These are phyloP conservation scores for Schizochytrium sp. DNA, from an alignment of 108 stramenopile genomes.

Conservation along the genomic window DNA sequence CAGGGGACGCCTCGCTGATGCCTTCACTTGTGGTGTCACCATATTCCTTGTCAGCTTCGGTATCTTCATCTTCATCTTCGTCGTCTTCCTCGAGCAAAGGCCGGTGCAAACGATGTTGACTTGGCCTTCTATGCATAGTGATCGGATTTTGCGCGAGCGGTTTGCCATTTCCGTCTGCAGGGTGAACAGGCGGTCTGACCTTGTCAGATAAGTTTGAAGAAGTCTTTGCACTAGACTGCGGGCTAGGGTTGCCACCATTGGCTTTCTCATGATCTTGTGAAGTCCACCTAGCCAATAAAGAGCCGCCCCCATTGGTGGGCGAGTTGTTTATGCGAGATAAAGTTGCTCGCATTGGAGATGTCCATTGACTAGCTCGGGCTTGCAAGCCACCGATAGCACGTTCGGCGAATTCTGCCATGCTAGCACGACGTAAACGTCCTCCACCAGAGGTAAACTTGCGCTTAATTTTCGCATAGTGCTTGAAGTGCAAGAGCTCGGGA, in stretches of 20 bases:
- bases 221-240: too few relatives aligned
- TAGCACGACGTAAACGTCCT: not conserved
- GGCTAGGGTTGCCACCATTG: too few relatives aligned
- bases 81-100: not conserved
- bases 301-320: too few relatives aligned
- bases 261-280: too few relatives aligned
- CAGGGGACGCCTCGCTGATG: slow-evolving; percentile 3
- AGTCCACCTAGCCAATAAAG: too few relatives aligned
- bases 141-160: too few relatives aligned
- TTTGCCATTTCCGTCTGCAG: too few relatives aligned
- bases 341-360: slow-evolving; percentile 26
- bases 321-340: not conserved
- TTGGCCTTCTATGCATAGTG: not conserved
- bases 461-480: slow-evolving; percentile 8
- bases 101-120: not conserved
- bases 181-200: too few relatives aligned
- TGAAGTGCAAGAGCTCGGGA: slow-evolving; percentile 35
- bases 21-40: not conserved
- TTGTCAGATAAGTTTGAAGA: too few relatives aligned
- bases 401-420: slow-evolving; percentile 7
- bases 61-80: not conserved
- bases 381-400: slow-evolving; percentile 36
- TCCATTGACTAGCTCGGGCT: slow-evolving; percentile 33
- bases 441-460: slow-evolving; percentile 3
- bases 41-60: not conserved